phyloP scores from a whole-genome alignment of 495 filamentous ascomycete genomes.

The Podospora fimiseda region DNA sequence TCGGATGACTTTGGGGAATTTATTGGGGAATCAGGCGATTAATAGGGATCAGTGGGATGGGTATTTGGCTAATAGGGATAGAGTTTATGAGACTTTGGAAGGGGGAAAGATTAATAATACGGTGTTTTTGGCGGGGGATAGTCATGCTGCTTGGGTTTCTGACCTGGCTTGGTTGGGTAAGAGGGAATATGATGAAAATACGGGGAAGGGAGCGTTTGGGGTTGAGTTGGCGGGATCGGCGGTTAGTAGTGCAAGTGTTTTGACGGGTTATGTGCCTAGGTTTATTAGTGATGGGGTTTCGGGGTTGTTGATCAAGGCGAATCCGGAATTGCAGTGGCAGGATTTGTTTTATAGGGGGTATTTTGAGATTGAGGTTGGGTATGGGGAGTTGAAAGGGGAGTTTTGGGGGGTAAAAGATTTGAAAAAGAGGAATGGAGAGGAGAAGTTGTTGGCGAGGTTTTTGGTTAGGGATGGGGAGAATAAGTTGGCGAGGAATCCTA shows the following conservation, averaged over 20 bases:
- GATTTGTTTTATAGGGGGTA: conserved; percentile 63
- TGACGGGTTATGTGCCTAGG: conserved; percentile 40
- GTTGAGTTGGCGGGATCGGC: conserved; percentile 63
- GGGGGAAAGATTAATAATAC: conserved; percentile 59
- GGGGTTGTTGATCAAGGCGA: conserved; percentile 40
- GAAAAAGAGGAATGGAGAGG: conserved; percentile 38
- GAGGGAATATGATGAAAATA: conserved; percentile 47
- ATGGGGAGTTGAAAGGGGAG: conserved; percentile 41
- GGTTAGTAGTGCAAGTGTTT: conserved; percentile 47
- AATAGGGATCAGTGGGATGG: conserved; percentile 62
- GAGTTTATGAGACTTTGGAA: conserved; percentile 53
- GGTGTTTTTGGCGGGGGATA: conserved; percentile 60
- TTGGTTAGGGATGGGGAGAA: conserved; percentile 51
- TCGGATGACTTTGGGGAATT: conserved; percentile 46
- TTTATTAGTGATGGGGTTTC: conserved; percentile 10
- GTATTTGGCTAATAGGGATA: conserved; percentile 57
- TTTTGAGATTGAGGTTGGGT: conserved; percentile 49
- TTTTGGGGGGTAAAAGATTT: conserved; percentile 46
- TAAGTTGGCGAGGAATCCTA: conserved; percentile 27
- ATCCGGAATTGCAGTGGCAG: conserved; percentile 59
- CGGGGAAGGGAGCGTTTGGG: conserved; percentile 53
- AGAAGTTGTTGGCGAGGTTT: conserved; percentile 55
- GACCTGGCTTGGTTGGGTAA: conserved; percentile 60
- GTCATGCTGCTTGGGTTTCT: conserved; percentile 56
- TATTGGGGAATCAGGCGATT: conserved; percentile 43